Evolutionary conservation across 257 asterid species (phyloP), one percentile per base, ranked within the genome.

Genomic region (Solanum okadae): DNA sequence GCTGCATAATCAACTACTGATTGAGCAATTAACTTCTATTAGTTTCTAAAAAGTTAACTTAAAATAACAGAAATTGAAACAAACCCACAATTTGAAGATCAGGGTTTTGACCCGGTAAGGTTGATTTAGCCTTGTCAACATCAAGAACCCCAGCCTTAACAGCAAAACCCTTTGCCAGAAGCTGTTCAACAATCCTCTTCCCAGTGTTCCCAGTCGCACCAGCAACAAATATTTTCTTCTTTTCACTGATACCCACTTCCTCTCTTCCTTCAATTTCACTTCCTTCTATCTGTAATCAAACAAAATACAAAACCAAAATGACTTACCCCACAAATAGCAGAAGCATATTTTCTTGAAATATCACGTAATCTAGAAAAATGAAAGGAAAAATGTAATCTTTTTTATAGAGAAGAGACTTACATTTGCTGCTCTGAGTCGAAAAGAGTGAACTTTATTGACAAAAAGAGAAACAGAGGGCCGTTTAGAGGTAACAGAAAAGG

Each of bases 151-250:
- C 99, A 75, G 99, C 98, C 89, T 93, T 94, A 42, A 97, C 98
- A 83, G 95, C 94, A 93, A 97, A 97, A 1, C 99, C 98, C 90
- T 93, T 97, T 16, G 95, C 95, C 93, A 97, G 88, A 78, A 97
- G 97, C 94, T 96, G 98, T 90, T 94, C 98, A 89, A 96, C 99
- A 14, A 97, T 93, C 92, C 98, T 93, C 93, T 94, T 96, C 10
- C 99, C 99, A 23, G 98, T 97, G 90, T 89, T 96, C 52, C 99
- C 99, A 38, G 97, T 92, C 6, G 99, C 99, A 38, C 99, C 99
- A 6, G 98, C 99, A 34, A 97, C 99, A 88, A 95, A 97, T 25
- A 97, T 90, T 76, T 90, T 96, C 95, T 93, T 95, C 89, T 91
- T 96, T 89, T 86, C 91, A 35, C 46, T 83, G 31, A 70, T 72